phyloP scores from a whole-genome alignment of 1,139 yeast genomes.

The Candida freyschussii region DNA sequence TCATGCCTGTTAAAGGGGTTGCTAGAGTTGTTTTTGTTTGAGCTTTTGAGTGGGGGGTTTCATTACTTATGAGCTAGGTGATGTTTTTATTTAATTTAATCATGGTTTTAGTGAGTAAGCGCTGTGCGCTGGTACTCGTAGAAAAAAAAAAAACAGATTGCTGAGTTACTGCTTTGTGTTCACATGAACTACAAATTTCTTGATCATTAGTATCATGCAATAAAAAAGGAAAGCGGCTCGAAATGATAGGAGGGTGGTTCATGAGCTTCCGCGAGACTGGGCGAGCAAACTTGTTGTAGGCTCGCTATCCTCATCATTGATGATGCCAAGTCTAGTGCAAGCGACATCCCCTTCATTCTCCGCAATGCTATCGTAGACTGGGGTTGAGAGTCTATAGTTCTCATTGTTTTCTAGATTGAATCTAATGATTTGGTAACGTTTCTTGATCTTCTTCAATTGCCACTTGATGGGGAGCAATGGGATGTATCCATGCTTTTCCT shows the following conservation, averaged over 20 bases:
- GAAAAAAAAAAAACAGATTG: too few species aligned
- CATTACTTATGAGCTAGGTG: too few species aligned
- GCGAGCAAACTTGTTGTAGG: conserved; percentile 17
- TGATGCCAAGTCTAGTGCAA: conserved; percentile 6
- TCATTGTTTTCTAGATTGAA: conserved; percentile 28
- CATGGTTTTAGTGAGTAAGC: too few species aligned
- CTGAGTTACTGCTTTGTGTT: too few species aligned
- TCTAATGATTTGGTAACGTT: conserved; percentile 34
- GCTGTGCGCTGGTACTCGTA: too few species aligned
- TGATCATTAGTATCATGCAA: too few species aligned
- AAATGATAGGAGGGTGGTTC: too few species aligned
- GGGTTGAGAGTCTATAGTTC: conserved; percentile 14
- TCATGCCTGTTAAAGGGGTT: neutral
- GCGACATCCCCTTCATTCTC: conserved; percentile 6
- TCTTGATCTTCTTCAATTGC: conserved; percentile 54
- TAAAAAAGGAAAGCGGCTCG: too few species aligned
- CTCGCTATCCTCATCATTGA: conserved; percentile 15
- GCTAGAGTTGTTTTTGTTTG: too few species aligned
- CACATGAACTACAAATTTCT: too few species aligned
- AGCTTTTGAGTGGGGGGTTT: too few species aligned
- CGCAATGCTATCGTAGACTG: conserved; percentile 12
- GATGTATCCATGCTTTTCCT: conserved; percentile 59
- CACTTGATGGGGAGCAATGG: conserved; percentile 56
- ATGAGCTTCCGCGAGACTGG: conserved; percentile 2
- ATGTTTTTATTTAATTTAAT: too few species aligned